Conservation (phyloP, 2,329 filamentous ascomycete genomes). For the Verticillium dahliae region DNA sequence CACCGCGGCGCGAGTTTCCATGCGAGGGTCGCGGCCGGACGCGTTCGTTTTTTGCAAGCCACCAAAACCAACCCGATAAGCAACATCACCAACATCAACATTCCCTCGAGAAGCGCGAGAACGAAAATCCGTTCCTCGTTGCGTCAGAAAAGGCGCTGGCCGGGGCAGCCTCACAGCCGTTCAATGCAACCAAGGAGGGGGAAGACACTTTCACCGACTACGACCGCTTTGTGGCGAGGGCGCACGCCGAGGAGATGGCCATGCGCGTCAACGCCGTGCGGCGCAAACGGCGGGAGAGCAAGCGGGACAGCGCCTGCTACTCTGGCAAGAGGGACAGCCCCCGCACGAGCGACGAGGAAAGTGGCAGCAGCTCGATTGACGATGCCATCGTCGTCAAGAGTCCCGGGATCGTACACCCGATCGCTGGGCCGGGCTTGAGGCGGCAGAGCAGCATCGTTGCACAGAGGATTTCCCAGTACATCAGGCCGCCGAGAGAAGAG, state of each 20-base stretch:
- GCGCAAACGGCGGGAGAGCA: slow-evolving; percentile 9
- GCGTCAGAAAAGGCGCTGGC: neutral
- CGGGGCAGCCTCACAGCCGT: neutral
- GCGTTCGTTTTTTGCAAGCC: neutral
- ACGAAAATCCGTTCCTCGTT: neutral
- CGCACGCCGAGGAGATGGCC: slow-evolving; percentile 17
- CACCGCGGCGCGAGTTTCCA: neutral
- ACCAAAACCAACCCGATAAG: neutral
- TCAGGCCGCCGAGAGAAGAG: slow-evolving; percentile 14
- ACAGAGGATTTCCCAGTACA: slow-evolving; percentile 43
- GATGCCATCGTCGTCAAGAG: neutral
- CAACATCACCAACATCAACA: neutral
- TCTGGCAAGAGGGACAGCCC: slow-evolving; percentile 7
- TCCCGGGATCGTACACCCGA: neutral
- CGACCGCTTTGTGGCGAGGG: slow-evolving; percentile 19
- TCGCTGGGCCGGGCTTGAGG: slow-evolving; percentile 6
- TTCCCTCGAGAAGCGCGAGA: neutral
- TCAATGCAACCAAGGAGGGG: neutral
- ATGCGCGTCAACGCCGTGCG: slow-evolving; percentile 10
- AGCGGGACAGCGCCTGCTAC: slow-evolving; percentile 8
- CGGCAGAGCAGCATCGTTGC: slow-evolving; percentile 23
- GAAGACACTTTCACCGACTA: slow-evolving; percentile 13
- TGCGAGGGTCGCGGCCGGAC: neutral
- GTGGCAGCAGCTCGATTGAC: neutral
- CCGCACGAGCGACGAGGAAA: slow-evolving; percentile 5